A percentile compares a stretch with the other conserved stretches of the same genome.
phyloP scores from a whole-genome alignment of 2,329 filamentous ascomycete species.

The Lasiodiplodia theobromae region DNA sequence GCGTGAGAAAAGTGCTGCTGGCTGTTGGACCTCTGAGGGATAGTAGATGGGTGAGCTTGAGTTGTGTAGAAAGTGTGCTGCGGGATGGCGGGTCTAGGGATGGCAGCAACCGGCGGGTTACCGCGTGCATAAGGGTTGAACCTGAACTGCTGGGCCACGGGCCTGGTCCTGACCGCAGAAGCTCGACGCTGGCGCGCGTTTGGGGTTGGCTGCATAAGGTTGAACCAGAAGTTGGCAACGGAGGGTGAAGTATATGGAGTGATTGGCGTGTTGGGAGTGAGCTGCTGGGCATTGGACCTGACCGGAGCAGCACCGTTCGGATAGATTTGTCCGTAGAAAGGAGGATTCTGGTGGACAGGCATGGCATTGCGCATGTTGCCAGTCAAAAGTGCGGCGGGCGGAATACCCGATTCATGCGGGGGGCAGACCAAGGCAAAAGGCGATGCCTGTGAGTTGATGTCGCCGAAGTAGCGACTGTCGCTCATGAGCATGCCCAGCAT shows the following conservation, averaged over 20 bases:
- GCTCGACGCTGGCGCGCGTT: neutral
- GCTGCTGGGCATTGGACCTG: neutral
- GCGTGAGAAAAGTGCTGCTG: neutral
- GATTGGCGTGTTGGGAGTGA: neutral
- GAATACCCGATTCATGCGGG: neutral
- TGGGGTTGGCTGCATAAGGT: neutral
- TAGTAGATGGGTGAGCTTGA: neutral
- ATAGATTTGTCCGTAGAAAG: neutral
- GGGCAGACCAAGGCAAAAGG: neutral
- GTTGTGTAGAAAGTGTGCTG: neutral
- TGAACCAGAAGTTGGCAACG: neutral
- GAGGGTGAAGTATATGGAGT: neutral
- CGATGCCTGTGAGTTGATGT: neutral
- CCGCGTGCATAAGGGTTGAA: too few relatives aligned
- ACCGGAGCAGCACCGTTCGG: neutral
- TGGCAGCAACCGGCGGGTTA: neutral
- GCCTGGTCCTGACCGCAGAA: slow-evolving; percentile 47
- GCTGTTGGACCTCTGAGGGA: neutral
- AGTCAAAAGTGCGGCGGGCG: neutral
- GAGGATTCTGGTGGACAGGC: neutral
- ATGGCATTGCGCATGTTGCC: neutral
- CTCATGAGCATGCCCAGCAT: neutral
- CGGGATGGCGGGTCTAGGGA: neutral
- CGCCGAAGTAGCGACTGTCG: neutral
- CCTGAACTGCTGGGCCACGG: slow-evolving; percentile 36